Evolutionary conservation across 192 early-diverging fungal genomes (phyloP).

Genomic region (Coemansia reversa): DNA sequence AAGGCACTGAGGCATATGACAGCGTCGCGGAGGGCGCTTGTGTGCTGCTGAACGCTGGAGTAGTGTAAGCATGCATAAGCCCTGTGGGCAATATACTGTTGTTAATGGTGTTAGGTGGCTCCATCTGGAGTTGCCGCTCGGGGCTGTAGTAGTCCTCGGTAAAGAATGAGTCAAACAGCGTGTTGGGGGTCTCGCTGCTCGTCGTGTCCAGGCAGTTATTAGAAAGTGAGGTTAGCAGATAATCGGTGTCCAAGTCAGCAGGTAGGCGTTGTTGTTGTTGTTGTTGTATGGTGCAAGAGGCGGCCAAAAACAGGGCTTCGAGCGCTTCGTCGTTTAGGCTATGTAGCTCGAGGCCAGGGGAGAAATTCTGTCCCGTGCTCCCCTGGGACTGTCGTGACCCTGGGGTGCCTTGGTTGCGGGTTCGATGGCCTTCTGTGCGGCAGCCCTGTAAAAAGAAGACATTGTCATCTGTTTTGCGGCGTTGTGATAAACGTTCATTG

Average conservation of each 20-base stretch:
- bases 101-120: not conserved
- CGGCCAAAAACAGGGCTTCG: slow-evolving; percentile 24
- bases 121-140: slow-evolving; percentile 16
- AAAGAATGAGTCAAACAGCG: slow-evolving; percentile 22
- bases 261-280: slow-evolving; percentile 10
- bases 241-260: slow-evolving; percentile 44
- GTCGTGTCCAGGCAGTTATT: slow-evolving; percentile 11
- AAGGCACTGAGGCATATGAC: slow-evolving; percentile 24
- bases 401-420: not conserved
- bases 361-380: not conserved
- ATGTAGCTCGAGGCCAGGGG: not conserved
- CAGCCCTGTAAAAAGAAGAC: slow-evolving; percentile 55
- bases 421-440: slow-evolving; percentile 45
- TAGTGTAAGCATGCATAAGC: not conserved
- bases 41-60: slow-evolving; percentile 1
- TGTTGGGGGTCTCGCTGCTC: slow-evolving; percentile 6
- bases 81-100: slow-evolving; percentile 3
- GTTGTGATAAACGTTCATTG: slow-evolving; percentile 1
- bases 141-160: slow-evolving; percentile 20
- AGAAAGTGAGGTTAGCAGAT: slow-evolving; percentile 18
- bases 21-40: not conserved
- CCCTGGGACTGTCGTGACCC: not conserved
- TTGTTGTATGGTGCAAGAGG: slow-evolving; percentile 10
- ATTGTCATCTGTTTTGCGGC: slow-evolving; percentile 7
- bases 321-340: slow-evolving; percentile 26